phyloP scores from a whole-genome alignment of 306 rosid species.

The Medicago lupulina region DNA sequence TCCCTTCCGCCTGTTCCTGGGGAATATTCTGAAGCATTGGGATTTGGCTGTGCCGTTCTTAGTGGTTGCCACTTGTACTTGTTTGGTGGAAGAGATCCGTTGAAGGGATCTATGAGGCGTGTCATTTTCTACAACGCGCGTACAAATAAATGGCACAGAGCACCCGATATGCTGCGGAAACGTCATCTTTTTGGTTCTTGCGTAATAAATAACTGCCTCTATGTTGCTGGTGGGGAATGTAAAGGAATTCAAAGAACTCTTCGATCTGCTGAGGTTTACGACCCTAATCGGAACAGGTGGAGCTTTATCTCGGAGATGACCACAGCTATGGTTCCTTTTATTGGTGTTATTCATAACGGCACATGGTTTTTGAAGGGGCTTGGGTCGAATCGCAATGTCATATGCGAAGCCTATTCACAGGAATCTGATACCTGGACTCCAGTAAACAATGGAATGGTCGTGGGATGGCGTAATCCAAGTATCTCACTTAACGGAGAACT shows the following conservation, averaged over 20 bases:
- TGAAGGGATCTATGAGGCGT: constrained; percentile 93
- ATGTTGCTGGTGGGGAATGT: constrained; percentile 99
- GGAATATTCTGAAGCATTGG: constrained; percentile 94
- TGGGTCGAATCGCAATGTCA: constrained; percentile 87
- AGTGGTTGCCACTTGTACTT: constrained; percentile 98
- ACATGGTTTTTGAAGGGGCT: constrained; percentile 96
- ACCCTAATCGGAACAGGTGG: constrained; percentile 91
- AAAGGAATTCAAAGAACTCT: constrained; percentile 98
- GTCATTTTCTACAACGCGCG: constrained; percentile 95
- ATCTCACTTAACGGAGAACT: constrained; percentile 88
- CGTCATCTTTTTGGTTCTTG: constrained; percentile 95
- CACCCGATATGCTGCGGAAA: constrained; percentile 96
- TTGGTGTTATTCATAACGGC: constrained; percentile 92
- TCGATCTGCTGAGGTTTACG: constrained; percentile 93
- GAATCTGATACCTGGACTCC: constrained; percentile 91
- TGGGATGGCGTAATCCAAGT: constrained; percentile 97
- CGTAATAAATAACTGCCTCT: constrained; percentile 94
- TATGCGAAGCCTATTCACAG: constrained; percentile 90
- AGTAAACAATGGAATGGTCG: constrained; percentile 80
- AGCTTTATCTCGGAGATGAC: constrained; percentile 92
- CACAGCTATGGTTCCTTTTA: constrained; percentile 96
- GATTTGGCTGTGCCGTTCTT: constrained; percentile 98
- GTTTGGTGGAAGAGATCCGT: constrained; percentile 95
- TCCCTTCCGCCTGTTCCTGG: constrained; percentile 96
- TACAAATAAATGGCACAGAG: constrained; percentile 97